Percentiles rank a stretch among this genome's conserved stretches.
Evolutionary conservation across 129 eudicot genomes (phyloP).

Genomic region (Arctium minus): DNA sequence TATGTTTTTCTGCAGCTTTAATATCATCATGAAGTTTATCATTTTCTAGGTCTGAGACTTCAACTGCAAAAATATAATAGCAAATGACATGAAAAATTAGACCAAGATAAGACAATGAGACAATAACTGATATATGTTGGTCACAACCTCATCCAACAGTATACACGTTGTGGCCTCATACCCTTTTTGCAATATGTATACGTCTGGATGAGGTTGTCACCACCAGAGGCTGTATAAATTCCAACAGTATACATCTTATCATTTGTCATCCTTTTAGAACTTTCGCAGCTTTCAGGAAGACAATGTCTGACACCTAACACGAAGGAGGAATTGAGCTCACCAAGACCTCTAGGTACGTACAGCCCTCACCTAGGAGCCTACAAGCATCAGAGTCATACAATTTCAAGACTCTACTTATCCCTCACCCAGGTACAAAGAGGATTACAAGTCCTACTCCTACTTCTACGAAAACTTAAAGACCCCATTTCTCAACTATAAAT

Average conservation of each 20-base stretch:
- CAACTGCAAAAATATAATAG: conserved; percentile 36
- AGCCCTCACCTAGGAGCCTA: background rate
- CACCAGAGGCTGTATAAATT: too few relatives aligned
- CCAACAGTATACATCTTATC: background rate
- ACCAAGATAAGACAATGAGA: conserved; percentile 9
- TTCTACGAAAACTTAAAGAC: background rate
- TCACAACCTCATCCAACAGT: background rate
- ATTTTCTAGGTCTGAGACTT: conserved; percentile 52
- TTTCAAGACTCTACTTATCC: background rate
- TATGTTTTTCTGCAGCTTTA: conserved; percentile 61
- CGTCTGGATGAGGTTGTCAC: background rate
- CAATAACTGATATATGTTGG: background rate
- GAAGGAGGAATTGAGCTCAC: background rate
- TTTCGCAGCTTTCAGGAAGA: background rate
- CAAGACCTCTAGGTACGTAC: background rate
- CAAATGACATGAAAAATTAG: conserved; percentile 1
- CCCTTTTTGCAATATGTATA: background rate
- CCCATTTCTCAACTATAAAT: background rate
- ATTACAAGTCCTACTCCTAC: background rate
- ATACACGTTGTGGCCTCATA: background rate
- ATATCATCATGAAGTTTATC: conserved; percentile 61
- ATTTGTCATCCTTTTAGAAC: background rate
- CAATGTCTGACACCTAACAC: background rate
- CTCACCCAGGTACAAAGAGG: background rate
- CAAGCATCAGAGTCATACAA: background rate